Percentiles rank a stretch among this genome's conserved stretches.
Conservation (phyloP, 2,329 filamentous ascomycete species). For the Raffaelea arxii region DNA sequence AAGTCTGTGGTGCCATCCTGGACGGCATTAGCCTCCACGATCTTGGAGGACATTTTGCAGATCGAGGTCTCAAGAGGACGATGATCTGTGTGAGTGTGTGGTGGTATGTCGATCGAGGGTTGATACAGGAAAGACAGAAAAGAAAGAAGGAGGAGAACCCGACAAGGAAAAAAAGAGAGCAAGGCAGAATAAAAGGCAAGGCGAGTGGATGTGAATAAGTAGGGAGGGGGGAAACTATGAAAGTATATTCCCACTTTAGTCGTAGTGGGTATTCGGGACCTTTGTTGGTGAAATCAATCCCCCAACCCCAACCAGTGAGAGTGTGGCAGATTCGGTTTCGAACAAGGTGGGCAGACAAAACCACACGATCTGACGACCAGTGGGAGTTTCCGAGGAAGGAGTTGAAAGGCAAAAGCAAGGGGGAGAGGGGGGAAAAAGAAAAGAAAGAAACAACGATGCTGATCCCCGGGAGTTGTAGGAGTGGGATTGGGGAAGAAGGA, state of each 20-base stretch:
- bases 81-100: not conserved
- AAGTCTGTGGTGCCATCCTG: constrained; percentile 47
- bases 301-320: constrained; percentile 5
- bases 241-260: not conserved
- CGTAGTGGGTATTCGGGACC: not conserved
- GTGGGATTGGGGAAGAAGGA: not conserved
- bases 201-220: not conserved
- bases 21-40: constrained; percentile 30
- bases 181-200: not conserved
- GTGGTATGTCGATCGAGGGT: not conserved
- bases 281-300: not conserved
- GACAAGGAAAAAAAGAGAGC: not conserved
- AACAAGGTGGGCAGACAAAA: not conserved
- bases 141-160: not conserved
- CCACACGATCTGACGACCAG: not conserved
- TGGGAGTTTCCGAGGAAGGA: not conserved
- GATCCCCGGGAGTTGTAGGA: not conserved
- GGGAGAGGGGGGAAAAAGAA: not conserved
- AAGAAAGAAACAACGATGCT: not conserved
- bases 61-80: not conserved
- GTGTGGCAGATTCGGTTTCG: too few species aligned
- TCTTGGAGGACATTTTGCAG: constrained; percentile 22
- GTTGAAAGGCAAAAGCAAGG: not conserved
- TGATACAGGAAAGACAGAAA: not conserved
- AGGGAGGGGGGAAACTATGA: not conserved